Percentiles rank a stretch among this genome's conserved stretches.
Evolutionary conservation across 768 basidiomycete species (phyloP).

Genomic region (Ephemerocybe angulata): DNA sequence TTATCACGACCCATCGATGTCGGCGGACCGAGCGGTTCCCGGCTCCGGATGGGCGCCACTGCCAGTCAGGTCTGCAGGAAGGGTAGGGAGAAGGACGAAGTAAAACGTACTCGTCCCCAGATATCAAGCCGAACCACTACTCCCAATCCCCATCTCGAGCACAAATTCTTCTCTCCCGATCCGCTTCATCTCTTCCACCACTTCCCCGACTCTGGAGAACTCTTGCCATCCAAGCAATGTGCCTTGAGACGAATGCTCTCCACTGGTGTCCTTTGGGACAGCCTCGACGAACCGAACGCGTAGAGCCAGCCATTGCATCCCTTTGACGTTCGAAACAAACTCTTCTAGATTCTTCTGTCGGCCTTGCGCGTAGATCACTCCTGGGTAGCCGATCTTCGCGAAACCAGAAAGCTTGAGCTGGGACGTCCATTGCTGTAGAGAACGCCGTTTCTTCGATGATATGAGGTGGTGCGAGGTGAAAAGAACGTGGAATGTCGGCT

Average conservation of each 20-base stretch:
- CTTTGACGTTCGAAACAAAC: slow-evolving; percentile 63
- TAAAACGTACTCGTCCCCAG: background rate
- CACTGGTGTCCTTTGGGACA: slow-evolving; percentile 14
- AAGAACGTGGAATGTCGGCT: slow-evolving; percentile 49
- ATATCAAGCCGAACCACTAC: background rate
- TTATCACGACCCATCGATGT: background rate
- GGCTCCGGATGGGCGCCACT: background rate
- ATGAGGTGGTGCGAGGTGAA: slow-evolving; percentile 73
- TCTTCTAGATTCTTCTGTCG: slow-evolving; percentile 48
- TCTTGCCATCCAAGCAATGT: slow-evolving; percentile 47
- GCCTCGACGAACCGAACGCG: slow-evolving; percentile 58
- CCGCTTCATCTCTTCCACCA: slow-evolving; percentile 61
- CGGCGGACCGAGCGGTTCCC: background rate
- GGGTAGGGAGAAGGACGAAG: background rate
- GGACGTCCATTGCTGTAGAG: slow-evolving; percentile 53
- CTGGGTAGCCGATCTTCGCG: slow-evolving; percentile 73
- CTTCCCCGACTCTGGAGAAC: slow-evolving; percentile 66
- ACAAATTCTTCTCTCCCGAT: slow-evolving; percentile 54
- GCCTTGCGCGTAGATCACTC: slow-evolving; percentile 71
- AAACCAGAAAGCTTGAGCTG: slow-evolving; percentile 58
- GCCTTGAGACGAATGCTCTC: background rate
- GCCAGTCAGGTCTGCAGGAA: background rate
- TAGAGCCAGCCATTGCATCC: slow-evolving; percentile 78
- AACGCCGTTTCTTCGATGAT: slow-evolving; percentile 59
- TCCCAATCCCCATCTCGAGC: slow-evolving; percentile 63